Evolutionary conservation across 2,329 filamentous ascomycete species (phyloP).

Genomic region (Colletotrichum sp.): DNA sequence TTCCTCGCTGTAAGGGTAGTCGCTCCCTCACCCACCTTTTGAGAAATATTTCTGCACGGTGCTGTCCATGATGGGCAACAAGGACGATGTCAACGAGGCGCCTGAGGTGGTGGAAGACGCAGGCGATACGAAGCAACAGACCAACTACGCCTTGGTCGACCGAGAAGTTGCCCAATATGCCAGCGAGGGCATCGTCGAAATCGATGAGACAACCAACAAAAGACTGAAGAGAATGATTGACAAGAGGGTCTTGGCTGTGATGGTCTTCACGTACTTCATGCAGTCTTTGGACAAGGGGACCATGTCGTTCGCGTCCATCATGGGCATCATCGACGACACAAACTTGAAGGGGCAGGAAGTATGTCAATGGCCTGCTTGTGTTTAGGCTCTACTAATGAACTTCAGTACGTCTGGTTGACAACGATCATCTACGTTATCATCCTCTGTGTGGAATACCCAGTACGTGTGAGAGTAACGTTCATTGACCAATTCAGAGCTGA

Average conservation of each 20-base stretch:
- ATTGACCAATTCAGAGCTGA: not conserved
- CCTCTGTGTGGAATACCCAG: constrained; percentile 44
- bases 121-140: constrained; percentile 1
- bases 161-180: constrained; percentile 10
- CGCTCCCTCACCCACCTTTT: not conserved
- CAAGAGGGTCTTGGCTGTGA: constrained; percentile 52
- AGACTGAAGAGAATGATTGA: constrained; percentile 53
- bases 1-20: not conserved
- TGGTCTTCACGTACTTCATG: constrained; percentile 53
- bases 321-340: constrained; percentile 27
- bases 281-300: constrained; percentile 38
- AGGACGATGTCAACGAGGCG: not conserved
- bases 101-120: not conserved
- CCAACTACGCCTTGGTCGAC: constrained; percentile 6
- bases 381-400: not conserved
- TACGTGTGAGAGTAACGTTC: constrained; percentile 23
- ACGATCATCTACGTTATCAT: constrained; percentile 47
- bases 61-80: not conserved
- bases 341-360: constrained; percentile 36
- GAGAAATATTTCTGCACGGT: not conserved
- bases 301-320: constrained; percentile 28
- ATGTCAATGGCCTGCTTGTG: not conserved
- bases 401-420: constrained; percentile 36
- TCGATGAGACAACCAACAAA: constrained; percentile 55
- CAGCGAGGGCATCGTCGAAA: constrained; percentile 32